phyloP scores from a whole-genome alignment of 768 basidiomycete species.

The Tulasnella calospora region DNA sequence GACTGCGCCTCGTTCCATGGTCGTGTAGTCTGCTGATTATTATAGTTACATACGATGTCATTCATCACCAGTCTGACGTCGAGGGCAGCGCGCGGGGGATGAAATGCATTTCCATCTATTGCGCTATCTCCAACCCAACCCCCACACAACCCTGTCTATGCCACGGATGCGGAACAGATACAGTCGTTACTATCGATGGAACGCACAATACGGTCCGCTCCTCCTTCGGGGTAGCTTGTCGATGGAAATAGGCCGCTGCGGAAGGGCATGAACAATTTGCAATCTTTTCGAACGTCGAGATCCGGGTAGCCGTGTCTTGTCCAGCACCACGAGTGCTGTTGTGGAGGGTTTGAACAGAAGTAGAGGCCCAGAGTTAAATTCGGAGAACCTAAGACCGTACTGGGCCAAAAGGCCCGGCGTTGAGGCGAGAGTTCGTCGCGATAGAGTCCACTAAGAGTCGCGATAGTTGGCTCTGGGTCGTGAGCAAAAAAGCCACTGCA shows the following conservation, averaged over 20 bases:
- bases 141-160: background rate
- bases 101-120: background rate
- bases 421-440: background rate
- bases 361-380: background rate
- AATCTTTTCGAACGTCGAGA: background rate
- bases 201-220: background rate
- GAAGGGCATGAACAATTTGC: background rate
- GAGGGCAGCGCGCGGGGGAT: conserved; percentile 5
- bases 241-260: background rate
- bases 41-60: conserved; percentile 8
- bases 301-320: background rate
- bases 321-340: background rate
- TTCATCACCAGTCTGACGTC: background rate
- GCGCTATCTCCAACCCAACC: background rate
- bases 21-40: background rate
- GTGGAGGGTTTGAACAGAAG: background rate
- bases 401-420: background rate
- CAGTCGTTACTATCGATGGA: conserved; percentile 2
- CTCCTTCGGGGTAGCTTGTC: background rate
- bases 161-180: conserved; percentile 7
- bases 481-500: background rate
- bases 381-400: background rate
- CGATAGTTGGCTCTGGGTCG: background rate
- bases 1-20: background rate
- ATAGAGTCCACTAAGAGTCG: background rate